These are phyloP conservation scores for Sporobolomyces phaffii DNA, from an alignment of 768 basidiomycete species.

Conservation along the genomic window DNA sequence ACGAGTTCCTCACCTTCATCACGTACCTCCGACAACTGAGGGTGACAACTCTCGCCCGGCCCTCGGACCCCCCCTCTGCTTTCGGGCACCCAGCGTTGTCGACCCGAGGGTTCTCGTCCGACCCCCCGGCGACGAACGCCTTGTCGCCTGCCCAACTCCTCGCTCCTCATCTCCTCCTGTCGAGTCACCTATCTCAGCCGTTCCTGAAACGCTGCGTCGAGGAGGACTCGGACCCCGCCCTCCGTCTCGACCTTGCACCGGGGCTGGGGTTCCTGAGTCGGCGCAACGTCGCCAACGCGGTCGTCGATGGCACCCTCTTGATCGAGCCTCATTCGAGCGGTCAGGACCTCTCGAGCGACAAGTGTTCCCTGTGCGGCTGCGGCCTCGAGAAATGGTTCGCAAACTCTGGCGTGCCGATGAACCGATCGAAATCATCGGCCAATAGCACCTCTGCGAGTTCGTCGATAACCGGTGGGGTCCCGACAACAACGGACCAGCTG, in stretches of 20 bases:
- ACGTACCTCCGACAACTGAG: constrained; percentile 37
- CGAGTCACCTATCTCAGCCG: constrained; percentile 39
- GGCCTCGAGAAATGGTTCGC: constrained; percentile 32
- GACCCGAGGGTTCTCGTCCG: constrained; percentile 2
- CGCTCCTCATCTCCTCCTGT: constrained; percentile 38
- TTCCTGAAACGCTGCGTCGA: constrained; percentile 43
- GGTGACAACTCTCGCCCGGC: constrained; percentile 27
- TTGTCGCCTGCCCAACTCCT: constrained; percentile 34
- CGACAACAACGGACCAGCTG: constrained; percentile 8
- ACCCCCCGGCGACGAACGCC: neutral
- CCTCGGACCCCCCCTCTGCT: constrained; percentile 3
- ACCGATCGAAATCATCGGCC: neutral
- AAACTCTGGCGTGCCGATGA: neutral
- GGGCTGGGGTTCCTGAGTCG: constrained; percentile 90
- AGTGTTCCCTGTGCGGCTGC: constrained; percentile 42
- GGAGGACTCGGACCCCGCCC: constrained; percentile 70
- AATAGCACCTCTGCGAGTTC: neutral
- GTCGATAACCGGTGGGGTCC: neutral
- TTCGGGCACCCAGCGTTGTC: constrained; percentile 9
- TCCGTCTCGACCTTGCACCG: constrained; percentile 87
- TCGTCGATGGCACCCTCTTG: constrained; percentile 76
- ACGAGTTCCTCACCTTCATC: constrained; percentile 43
- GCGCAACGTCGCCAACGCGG: constrained; percentile 72
- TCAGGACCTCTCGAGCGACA: constrained; percentile 21
- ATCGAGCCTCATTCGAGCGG: constrained; percentile 61